Evolutionary conservation across 345 rosid genomes (phyloP), one percentile per base, ranked within the genome.

Genomic region (Melaleuca alternifolia): DNA sequence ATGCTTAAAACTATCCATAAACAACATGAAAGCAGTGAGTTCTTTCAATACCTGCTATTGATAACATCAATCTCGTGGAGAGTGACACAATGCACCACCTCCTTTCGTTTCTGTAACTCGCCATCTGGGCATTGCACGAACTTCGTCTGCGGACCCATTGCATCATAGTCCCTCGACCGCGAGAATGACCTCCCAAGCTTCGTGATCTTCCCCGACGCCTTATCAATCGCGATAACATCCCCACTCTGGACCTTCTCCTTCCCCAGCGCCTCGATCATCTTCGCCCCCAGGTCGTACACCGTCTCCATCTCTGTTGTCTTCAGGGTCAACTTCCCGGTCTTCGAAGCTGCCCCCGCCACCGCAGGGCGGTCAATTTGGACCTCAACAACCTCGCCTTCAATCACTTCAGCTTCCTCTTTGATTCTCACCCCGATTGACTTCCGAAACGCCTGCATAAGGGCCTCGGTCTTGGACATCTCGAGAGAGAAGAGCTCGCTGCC

Each of bases 221-320:
- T 97, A 90, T 96, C 99, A 75, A 96, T 94, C 0, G 97, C 99
- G 54, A 97, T 90, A 51, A 97, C 97, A 89, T 97, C 99, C 14
- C 99, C 99, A 87, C 99, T 93, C 93, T 95, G 99, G 85, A 94
- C 98, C 83, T 96, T 97, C 90, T 96, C 95, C 91, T 97, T 97
- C 77, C 95, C 96, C 88, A 96, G 85, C 3, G 98, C 92, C 86
- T 96, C 99, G 54, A 96, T 97, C 99, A 97, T 94, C 95, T 96
- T 97, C 16, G 92, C 92, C 48, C 99, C 99, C 88, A 97, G 86
- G 26, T 97, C 99, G 41, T 97, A 97, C 16, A 95, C 93, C 0
- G 97, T 94, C 89, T 97, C 99, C 99, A 97, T 97, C 89, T 97
- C 99, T 3, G 99, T 97, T 2, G 99, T 97, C 93, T 97, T 97